A percentile compares a stretch with the other conserved stretches of the same genome.
Evolutionary conservation across 768 basidiomycete genomes (phyloP).

Genomic region (Calocera viscosa): DNA sequence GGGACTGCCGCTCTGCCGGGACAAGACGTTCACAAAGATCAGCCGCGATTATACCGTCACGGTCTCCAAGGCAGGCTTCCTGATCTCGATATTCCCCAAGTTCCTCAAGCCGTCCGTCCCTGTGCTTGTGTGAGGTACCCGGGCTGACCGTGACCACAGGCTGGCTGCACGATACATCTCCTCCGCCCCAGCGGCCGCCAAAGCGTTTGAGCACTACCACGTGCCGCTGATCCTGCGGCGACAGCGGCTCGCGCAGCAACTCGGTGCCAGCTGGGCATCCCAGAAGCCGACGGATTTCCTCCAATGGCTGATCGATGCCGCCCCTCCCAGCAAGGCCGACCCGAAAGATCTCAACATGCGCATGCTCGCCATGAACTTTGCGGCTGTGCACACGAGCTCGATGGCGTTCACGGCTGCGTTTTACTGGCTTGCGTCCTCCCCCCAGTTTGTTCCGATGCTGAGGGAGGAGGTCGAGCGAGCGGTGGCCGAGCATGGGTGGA

Average conservation of each 20-base stretch:
- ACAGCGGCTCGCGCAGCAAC: not conserved
- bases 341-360: conserved; percentile 11
- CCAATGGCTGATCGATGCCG: conserved; percentile 10
- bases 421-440: conserved; percentile 28
- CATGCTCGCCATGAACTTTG: conserved; percentile 10
- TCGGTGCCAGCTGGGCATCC: conserved; percentile 8
- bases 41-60: conserved; percentile 1
- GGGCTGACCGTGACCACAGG: conserved; percentile 11
- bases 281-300: conserved; percentile 13
- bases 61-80: not conserved
- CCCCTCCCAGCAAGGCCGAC: not conserved
- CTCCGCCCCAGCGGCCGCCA: not conserved
- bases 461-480: not conserved
- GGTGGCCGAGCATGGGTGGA: not conserved
- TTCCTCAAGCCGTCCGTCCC: conserved; percentile 15
- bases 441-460: conserved; percentile 13
- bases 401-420: conserved; percentile 17
- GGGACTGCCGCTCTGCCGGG: conserved; percentile 13
- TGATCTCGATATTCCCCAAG: conserved; percentile 2
- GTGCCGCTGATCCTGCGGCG: not conserved
- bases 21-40: conserved; percentile 8
- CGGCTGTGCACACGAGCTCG: not conserved
- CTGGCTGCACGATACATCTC: not conserved
- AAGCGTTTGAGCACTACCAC: not conserved
- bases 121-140: not conserved